Evolutionary conservation across 306 rosid species (phyloP), one percentile per base, ranked within the genome.

Genomic region (Trifolium subterraneum): DNA sequence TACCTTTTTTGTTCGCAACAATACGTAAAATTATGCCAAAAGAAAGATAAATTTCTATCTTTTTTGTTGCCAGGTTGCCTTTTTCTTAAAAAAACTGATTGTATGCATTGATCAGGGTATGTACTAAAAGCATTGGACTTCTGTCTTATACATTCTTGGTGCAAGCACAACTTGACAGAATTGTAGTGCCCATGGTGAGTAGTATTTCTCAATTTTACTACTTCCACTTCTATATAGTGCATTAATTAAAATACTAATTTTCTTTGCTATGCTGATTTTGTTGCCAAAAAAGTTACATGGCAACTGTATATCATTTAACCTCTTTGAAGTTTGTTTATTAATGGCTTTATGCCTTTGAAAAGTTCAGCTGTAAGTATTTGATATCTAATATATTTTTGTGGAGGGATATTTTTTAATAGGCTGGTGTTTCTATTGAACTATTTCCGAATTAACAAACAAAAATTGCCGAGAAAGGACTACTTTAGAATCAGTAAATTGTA

Each of bases 181-280:
- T 93, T 64, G 88, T 88, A 65, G 92, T 93, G 44, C 98, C 97
- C 50, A 88, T 89, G 96, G 98, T 93, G 86, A 78, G 95, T 85
- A 76, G 55, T 71, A 60, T 78, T 87, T 41, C 76, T 45, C 13
- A 22, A 29, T 20, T 75, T 56, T 54, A 54, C 73, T 33, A 14
- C 72, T 63, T 54, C 10, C 50, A 55, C 14, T 54, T 72, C 44
- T 64, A 64, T 62, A 8, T 29, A 38, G 45, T 64, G 39, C 74
- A 18, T 63, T 50, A 42, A 66, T 72, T 31, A 42, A 36, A 61
- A 66, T 67, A 35, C 22, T 62, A 66, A 7, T 31, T 77, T 11
- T 58, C 8, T 62, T 58, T 2, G 9, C 4, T 55, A 11, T 70
- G 71, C 76, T 38, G 52, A 70, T 74, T 78, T 35, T 13, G 38